phyloP scores from a whole-genome alignment of 306 rosid genomes.

The Alnus glutinosa region DNA sequence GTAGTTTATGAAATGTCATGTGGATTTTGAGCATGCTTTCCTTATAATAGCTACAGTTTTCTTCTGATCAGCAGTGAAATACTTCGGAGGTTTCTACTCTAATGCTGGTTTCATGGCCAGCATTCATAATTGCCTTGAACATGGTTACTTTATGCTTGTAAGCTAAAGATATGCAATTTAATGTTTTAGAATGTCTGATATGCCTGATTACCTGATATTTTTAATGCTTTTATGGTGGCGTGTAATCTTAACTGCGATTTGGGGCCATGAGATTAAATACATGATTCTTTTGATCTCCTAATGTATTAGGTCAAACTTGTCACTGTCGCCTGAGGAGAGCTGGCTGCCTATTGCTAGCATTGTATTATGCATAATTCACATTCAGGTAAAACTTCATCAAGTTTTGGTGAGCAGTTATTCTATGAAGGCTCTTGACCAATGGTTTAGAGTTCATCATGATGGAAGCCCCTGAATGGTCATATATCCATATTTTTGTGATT shows the following conservation, averaged over 20 bases:
- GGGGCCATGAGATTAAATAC: background rate
- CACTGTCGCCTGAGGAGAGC: slow-evolving; percentile 82
- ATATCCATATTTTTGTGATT: background rate
- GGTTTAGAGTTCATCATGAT: slow-evolving; percentile 3
- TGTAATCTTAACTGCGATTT: background rate
- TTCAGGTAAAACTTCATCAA: slow-evolving; percentile 59
- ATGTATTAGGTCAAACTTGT: slow-evolving; percentile 70
- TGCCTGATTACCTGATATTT: background rate
- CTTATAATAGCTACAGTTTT: background rate
- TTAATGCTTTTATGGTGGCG: background rate
- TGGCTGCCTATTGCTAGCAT: slow-evolving; percentile 96
- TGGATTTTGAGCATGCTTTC: background rate
- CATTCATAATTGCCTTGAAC: background rate
- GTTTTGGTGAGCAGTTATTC: background rate
- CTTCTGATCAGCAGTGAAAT: background rate
- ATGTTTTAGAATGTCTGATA: background rate
- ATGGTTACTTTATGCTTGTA: background rate
- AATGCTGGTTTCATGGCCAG: slow-evolving; percentile 1
- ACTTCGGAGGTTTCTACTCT: background rate
- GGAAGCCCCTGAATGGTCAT: background rate
- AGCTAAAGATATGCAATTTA: background rate
- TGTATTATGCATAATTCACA: slow-evolving; percentile 73
- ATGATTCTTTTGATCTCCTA: slow-evolving; percentile 11
- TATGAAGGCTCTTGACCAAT: background rate
- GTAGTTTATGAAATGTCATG: background rate